These are phyloP conservation scores for Volvox africanus DNA, from an alignment of 139 green algal species.

Conservation along the genomic window DNA sequence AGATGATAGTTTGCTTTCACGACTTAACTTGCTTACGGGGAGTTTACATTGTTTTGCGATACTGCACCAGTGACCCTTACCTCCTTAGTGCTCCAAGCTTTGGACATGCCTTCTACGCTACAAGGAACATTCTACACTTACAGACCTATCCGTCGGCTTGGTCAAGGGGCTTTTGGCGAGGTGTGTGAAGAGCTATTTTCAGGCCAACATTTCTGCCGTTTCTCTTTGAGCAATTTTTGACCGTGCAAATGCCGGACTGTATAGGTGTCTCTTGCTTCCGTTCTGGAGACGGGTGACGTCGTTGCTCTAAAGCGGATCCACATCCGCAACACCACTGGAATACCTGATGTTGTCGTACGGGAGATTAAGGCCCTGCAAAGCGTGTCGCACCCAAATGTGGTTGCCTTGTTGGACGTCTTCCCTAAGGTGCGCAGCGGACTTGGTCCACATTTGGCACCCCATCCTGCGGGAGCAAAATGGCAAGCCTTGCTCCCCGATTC, in stretches of 20 bases:
- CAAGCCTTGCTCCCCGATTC: too few species aligned
- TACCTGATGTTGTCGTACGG: constrained; percentile 56
- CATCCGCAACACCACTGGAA: constrained; percentile 46
- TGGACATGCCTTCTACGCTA: constrained; percentile 11
- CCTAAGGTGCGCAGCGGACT: constrained; percentile 31
- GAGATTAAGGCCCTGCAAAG: constrained; percentile 59
- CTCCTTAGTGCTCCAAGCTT: too few species aligned
- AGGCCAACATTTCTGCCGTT: neutral
- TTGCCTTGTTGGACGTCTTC: constrained; percentile 56
- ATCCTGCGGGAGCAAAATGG: too few species aligned
- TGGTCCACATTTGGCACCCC: too few species aligned
- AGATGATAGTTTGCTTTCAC: too few species aligned
- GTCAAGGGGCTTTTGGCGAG: constrained; percentile 60
- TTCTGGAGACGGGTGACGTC: constrained; percentile 59
- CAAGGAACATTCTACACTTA: constrained; percentile 51
- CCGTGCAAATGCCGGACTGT: neutral
- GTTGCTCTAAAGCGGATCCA: constrained; percentile 64
- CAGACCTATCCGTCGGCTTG: constrained; percentile 41
- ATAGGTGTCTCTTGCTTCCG: constrained; percentile 47
- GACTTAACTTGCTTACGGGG: too few species aligned
- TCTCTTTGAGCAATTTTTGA: neutral
- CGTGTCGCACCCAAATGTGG: constrained; percentile 56
- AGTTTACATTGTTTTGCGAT: too few species aligned
- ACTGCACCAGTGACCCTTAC: too few species aligned
- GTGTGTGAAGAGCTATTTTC: neutral